Evolutionary conservation across 305 asterid genomes (phyloP), one percentile per base, ranked within the genome.

Genomic region (Rubia occidens): DNA sequence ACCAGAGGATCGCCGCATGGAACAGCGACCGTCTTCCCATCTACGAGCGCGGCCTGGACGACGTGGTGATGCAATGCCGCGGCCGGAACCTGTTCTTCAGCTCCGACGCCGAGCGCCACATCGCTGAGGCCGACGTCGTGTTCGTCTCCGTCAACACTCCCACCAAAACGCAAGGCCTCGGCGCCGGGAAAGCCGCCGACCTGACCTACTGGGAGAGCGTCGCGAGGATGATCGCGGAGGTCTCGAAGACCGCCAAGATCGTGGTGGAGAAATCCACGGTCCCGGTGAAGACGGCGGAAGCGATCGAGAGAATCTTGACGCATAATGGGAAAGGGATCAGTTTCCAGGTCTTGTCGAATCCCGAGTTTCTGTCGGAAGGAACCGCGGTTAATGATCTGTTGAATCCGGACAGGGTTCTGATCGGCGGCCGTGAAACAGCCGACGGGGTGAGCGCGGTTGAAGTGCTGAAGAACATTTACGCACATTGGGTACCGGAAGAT

Each of bases 21-120:
- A 69, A 69, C 13, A 68, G 71, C 40, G 71, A 53, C 9, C 51
- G 35, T 20, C 71, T 53, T 15, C 71, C 71, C 8, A 68, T 68
- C 24, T 68, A 68, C 29, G 71, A 68, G 63, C 71, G 37, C 37
- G 71, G 71, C 14, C 26, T 68, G 1, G 71, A 68, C 40, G 71
- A 68, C 0, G 51, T 53, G 20, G 64, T 68, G 21, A 68, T 53
- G 71, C 39, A 69, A 60, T 69, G 73, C 73, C 44, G 73, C 44
- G 73, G 73, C 39, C 58, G 49, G 26, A 69, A 69, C 53, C 73
- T 69, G 21, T 69, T 69, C 55, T 69, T 69, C 35, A 58, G 66
- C 47, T 40, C 66, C 24, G 73, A 69, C 45, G 73, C 61, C 20
- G 73, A 56, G 49, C 14, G 60, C 8, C 66, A 69, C 47, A 60